phyloP scores from a whole-genome alignment of 495 filamentous ascomycete genomes.

The Penicillium psychrofluorescens region DNA sequence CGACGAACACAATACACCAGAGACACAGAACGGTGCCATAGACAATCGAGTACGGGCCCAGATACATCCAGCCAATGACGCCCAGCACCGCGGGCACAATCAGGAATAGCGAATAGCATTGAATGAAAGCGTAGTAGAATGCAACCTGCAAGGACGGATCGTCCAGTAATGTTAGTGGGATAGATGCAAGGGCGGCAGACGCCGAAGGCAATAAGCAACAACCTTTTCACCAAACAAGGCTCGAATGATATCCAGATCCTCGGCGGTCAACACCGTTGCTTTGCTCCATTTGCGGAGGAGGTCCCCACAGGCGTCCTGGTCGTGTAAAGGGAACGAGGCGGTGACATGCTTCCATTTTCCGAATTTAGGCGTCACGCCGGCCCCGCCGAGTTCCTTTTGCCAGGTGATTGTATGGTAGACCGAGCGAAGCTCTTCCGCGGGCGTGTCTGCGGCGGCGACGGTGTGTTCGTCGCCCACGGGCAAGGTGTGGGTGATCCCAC shows the following conservation, averaged over 20 bases:
- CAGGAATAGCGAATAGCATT: conserved; percentile 84
- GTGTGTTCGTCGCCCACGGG: conserved; percentile 51
- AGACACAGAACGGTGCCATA: conserved; percentile 71
- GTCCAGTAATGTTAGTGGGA: background rate
- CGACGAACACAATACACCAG: conserved; percentile 85
- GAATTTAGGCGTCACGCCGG: conserved; percentile 72
- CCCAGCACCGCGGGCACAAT: conserved; percentile 75
- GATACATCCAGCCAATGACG: conserved; percentile 63
- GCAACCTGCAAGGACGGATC: conserved; percentile 47
- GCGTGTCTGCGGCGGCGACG: conserved; percentile 53
- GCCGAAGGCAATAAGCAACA: conserved; percentile 3
- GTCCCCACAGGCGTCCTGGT: conserved; percentile 73
- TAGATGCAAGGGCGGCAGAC: background rate
- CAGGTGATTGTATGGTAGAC: conserved; percentile 83
- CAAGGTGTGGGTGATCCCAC: conserved; percentile 67
- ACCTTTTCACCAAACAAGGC: conserved; percentile 85
- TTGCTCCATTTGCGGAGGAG: conserved; percentile 82
- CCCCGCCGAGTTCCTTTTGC: conserved; percentile 72
- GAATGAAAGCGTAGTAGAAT: conserved; percentile 93
- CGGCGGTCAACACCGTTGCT: conserved; percentile 59
- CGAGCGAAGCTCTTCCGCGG: conserved; percentile 85
- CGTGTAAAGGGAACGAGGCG: conserved; percentile 83
- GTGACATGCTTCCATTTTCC: conserved; percentile 80
- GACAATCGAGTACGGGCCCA: conserved; percentile 73
- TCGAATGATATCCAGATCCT: conserved; percentile 75